phyloP scores from a whole-genome alignment of 176 grass and related monocot genomes.

The Aegilops speltoides region DNA sequence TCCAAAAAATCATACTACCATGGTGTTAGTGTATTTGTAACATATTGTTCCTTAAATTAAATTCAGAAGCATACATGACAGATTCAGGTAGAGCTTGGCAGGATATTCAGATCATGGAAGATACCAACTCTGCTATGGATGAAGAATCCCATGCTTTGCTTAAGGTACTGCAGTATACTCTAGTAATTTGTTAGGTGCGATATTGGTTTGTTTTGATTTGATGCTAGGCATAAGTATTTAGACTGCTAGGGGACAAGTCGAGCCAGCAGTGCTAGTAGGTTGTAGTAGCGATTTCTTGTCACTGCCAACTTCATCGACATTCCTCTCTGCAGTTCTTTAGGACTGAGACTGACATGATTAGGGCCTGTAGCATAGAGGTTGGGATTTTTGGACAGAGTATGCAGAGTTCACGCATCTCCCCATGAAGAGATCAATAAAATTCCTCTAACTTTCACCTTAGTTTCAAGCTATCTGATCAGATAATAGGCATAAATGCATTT shows the following conservation, averaged over 20 bases:
- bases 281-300: too few species aligned
- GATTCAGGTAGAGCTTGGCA: not conserved
- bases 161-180: not conserved
- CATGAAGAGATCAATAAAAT: not conserved
- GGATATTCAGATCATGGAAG: not conserved
- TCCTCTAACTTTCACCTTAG: not conserved
- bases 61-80: not conserved
- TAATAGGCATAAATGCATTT: not conserved
- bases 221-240: too few species aligned
- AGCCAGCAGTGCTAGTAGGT: too few species aligned
- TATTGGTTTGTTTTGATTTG: too few species aligned
- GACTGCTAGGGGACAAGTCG: too few species aligned
- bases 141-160: not conserved
- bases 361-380: too few species aligned
- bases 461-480: not conserved
- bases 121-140: not conserved
- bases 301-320: too few species aligned
- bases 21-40: not conserved
- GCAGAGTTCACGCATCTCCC: not conserved
- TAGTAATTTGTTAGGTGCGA: not conserved
- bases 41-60: too few species aligned
- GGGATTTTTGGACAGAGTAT: not conserved
- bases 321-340: too few species aligned
- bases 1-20: not conserved
- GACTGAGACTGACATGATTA: too few species aligned